Conservation (phyloP, 2,329 filamentous ascomycete species). For the Claviceps humidiphila region DNA sequence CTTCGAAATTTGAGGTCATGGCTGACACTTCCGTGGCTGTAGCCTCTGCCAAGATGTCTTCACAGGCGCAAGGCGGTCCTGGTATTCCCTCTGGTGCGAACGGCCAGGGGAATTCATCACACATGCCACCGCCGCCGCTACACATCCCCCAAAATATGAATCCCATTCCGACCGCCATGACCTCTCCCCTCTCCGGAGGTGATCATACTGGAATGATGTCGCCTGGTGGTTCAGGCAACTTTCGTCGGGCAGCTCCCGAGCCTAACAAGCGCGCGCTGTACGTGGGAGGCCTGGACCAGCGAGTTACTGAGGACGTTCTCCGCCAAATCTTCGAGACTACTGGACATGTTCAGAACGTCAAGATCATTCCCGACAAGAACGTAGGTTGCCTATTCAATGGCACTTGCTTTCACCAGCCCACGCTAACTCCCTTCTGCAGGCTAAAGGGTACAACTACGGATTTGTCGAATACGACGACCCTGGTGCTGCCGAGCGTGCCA, state of each 20-base stretch:
- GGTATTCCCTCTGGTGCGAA: slow-evolving; percentile 41
- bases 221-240: slow-evolving; percentile 67
- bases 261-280: slow-evolving; percentile 97
- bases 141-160: slow-evolving; percentile 96
- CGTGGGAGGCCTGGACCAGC: slow-evolving; percentile 84
- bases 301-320: slow-evolving; percentile 90
- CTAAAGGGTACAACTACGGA: slow-evolving; percentile 96
- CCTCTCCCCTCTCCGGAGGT: slow-evolving; percentile 65
- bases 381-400: slow-evolving; percentile 43
- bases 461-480: slow-evolving; percentile 99
- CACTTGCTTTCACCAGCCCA: slow-evolving; percentile 1
- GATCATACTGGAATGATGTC: slow-evolving; percentile 62
- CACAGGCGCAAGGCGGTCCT: slow-evolving; percentile 54
- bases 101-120: slow-evolving; percentile 53
- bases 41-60: slow-evolving; percentile 52
- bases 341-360: slow-evolving; percentile 94
- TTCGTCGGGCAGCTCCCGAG: slow-evolving; percentile 86
- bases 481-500: slow-evolving; percentile 87
- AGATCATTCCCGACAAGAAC: slow-evolving; percentile 99
- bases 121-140: slow-evolving; percentile 83
- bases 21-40: slow-evolving; percentile 59
- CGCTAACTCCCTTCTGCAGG: slow-evolving; percentile 38
- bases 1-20: slow-evolving; percentile 36
- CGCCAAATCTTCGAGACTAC: slow-evolving; percentile 98
- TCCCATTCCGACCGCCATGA: slow-evolving; percentile 84